A percentile compares a stretch with the other conserved stretches of the same genome.
phyloP scores from a whole-genome alignment of 257 asterid genomes.

The Rhazya stricta region DNA sequence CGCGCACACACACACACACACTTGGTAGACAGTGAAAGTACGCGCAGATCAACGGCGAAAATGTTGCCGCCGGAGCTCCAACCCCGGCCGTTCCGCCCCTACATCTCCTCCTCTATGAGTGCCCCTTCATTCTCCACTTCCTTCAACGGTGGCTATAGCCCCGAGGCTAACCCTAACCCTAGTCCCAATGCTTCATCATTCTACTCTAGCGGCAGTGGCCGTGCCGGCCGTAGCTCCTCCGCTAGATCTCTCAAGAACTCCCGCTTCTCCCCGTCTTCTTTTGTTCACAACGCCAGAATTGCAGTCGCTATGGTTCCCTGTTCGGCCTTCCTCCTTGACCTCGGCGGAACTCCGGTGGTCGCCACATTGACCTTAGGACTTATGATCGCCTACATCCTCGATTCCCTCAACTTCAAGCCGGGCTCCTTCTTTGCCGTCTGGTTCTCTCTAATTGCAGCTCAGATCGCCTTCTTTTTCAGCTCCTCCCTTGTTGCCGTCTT shows the following conservation, averaged over 20 bases:
- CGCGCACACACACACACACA: background rate
- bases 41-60: constrained; percentile 32
- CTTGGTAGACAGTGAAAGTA: background rate
- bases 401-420: constrained; percentile 71
- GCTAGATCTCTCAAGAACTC: constrained; percentile 44
- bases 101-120: constrained; percentile 63
- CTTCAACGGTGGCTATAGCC: constrained; percentile 31
- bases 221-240: constrained; percentile 39
- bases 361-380: constrained; percentile 69
- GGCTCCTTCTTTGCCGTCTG: constrained; percentile 91
- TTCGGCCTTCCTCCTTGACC: constrained; percentile 86
- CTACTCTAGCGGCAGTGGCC: constrained; percentile 29
- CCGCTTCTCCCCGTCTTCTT: constrained; percentile 59
- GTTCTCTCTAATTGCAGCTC: constrained; percentile 79
- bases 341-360: constrained; percentile 93
- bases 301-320: constrained; percentile 80
- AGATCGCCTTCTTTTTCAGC: constrained; percentile 76
- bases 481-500: constrained; percentile 54
- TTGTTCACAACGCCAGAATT: constrained; percentile 72
- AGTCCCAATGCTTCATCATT: constrained; percentile 39
- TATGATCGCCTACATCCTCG: constrained; percentile 87
- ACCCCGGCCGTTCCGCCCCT: constrained; percentile 79
- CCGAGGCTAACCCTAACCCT: constrained; percentile 60
- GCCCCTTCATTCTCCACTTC: constrained; percentile 66
- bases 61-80: constrained; percentile 98